Base-by-base conservation (phyloP, 2,329 filamentous ascomycete species). In the Phyllosticta citribraziliensis region DNA sequence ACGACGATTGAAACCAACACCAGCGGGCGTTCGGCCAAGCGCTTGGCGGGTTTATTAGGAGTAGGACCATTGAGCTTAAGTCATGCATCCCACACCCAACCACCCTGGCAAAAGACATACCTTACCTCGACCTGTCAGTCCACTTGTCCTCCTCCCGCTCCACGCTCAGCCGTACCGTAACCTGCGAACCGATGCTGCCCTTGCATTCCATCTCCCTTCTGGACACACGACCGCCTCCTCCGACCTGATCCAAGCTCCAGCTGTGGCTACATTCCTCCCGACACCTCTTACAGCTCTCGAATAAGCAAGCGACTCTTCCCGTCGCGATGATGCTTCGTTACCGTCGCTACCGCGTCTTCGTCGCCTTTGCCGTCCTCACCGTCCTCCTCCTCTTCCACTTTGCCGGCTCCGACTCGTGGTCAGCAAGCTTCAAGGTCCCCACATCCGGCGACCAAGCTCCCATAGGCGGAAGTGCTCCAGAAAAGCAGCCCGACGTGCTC, bases 321-420 rank as follows among this genome's bases (percentile, higher is more conserved):
- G n/a, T 35, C 35, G 9, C n/a, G 22, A 62, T 60, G 67, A 84
- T 87, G 80, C 72, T 82, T 62, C 82, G 85, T 57, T 78, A 82
- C 64, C 74, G 86, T 67, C 78, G 84, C 69, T 86, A 86, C 68
- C 81, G 85, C 63, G 76, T 85, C 62, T 84, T 86, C 64, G 70
- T 84, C 35, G 69, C 84, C 63, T 80, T 80, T 66, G 79, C 84
- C 60, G 72, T 82, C 64, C 70, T 85, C 61, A 72, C 84, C 56
- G 72, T 84, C 56, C 75, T 87, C 63, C 76, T 77, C 2, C 70
- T 84, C 58, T 77, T 84, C 66, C 79, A 80, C 65, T 82, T 84
- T 64, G 71, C 75, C 35, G 73, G 73, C 56, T 76, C 79, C 62
- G 74, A 73, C 62, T 70, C 76, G 60, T 76, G 75, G 72, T 70